A percentile compares a stretch with the other conserved stretches of the same genome.
These are phyloP conservation scores for Mercurialis annua DNA, from an alignment of 345 rosid genomes.

Conservation along the genomic window DNA sequence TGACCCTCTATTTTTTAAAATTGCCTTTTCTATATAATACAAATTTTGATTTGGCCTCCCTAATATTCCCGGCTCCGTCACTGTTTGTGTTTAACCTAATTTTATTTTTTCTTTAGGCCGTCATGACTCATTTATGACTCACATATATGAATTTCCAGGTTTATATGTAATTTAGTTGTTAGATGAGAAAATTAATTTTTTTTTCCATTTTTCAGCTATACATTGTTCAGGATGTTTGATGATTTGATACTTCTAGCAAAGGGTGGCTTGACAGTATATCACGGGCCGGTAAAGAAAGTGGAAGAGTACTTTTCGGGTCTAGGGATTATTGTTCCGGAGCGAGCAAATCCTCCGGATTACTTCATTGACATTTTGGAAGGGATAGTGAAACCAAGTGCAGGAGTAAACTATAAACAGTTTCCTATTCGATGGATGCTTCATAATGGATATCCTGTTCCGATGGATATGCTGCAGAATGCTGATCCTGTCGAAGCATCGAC, in stretches of 20 bases:
- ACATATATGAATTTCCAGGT: too few relatives aligned
- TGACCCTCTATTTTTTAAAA: too few relatives aligned
- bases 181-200: not conserved
- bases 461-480: conserved; percentile 69
- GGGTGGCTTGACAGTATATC: conserved; percentile 88
- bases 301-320: conserved; percentile 83
- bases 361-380: conserved; percentile 96
- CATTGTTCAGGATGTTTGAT: conserved; percentile 90
- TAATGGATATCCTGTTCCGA: conserved; percentile 79
- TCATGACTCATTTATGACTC: too few relatives aligned
- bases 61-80: too few relatives aligned
- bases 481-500: conserved; percentile 51
- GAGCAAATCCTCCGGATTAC: conserved; percentile 96
- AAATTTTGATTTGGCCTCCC: too few relatives aligned
- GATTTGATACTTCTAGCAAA: conserved; percentile 94
- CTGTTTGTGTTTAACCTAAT: too few relatives aligned
- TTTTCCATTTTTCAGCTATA: conserved; percentile 49
- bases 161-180: not conserved
- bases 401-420: conserved; percentile 72
- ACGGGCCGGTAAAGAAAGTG: conserved; percentile 90
- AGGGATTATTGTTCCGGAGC: conserved; percentile 85
- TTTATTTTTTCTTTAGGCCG: too few relatives aligned
- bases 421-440: conserved; percentile 99
- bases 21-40: too few relatives aligned
- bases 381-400: conserved; percentile 65